Evolutionary conservation across 768 basidiomycete genomes (phyloP), one percentile per base, ranked within the genome.

Genomic region (Mycena pura): DNA sequence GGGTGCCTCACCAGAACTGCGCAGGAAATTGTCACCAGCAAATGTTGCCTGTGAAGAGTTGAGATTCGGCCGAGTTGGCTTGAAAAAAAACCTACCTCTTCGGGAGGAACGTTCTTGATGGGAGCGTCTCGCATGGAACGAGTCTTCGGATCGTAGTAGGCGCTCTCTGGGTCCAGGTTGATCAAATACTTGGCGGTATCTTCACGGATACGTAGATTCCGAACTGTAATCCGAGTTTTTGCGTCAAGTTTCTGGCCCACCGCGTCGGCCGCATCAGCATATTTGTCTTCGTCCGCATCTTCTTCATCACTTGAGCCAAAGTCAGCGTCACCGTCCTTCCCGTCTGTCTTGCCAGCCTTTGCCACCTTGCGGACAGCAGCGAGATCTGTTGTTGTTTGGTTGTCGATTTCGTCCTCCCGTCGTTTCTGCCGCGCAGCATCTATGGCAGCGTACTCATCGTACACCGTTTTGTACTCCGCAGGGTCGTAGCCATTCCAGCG

Each of bases 91-190:
- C 91, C 49, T 72, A 96, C 95, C 70, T 99, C 96, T 75, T 96
- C 95, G n/a, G 92, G 78, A 6, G 87, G 81, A 24, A 92, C 79
- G 66, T 87, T 85, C 72, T 85, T 86, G 14, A 88, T 61, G 0
- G 96, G 97, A 39, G 96, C 96, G 70, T 99, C 97, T 76, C 97
- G 91, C 97, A 99, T 99, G 7, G 96, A 98, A 70, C 97, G 90
- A 13, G 97, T 99, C 80, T 99, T 99, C 45, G 97, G 97, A 72
- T 99, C 97, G 72, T 99, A 99, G 79, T 99, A 98, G 9, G 97
- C 97, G 69, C 92, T 95, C 0, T 93, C 90, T 1, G 91, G 91
- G 74, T 99, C 95, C 74, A 99, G 74, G 73, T 99, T 99, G 74
- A 96, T 92, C 71, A 99, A 85, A 73, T 99, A 99, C 74, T 99